Conservation (phyloP, 1,284 basidiomycete genomes). For the Trichosporon inkin region DNA sequence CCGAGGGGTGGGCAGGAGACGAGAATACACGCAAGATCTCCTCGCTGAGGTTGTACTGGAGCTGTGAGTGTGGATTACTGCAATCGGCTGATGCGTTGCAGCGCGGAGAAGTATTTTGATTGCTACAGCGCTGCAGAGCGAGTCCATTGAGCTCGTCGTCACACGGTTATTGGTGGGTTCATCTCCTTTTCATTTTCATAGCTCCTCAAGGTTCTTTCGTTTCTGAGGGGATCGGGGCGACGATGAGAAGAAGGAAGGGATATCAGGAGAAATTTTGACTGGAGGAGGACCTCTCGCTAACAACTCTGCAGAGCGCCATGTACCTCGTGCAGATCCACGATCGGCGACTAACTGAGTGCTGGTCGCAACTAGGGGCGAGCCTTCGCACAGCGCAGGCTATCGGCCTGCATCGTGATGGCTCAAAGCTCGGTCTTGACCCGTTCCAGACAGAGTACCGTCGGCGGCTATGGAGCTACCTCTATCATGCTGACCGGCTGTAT, state of each 20-base stretch:
- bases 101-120: constrained; percentile 79
- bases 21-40: constrained; percentile 67
- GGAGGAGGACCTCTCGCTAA: constrained; percentile 11
- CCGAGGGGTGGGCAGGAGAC: constrained; percentile 76
- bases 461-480: constrained; percentile 88
- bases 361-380: constrained; percentile 89
- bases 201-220: no score
- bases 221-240: no score
- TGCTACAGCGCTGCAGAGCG: constrained; percentile 82
- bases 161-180: constrained; percentile 70
- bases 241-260: no score
- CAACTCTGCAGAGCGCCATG: constrained; percentile 65
- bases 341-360: constrained; percentile 64
- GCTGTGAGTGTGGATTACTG: constrained; percentile 60
- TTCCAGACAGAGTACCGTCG: constrained; percentile 82
- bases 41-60: constrained; percentile 87
- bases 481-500: constrained; percentile 73
- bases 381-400: constrained; percentile 90
- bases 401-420: constrained; percentile 84
- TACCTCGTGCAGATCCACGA: constrained; percentile 71
- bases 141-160: constrained; percentile 82
- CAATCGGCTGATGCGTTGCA: constrained; percentile 40
- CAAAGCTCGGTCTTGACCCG: constrained; percentile 62
- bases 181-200: not conserved
- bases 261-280: not conserved